phyloP scores from a whole-genome alignment of 2,329 filamentous ascomycete species.

The Colletotrichum gigasporum region DNA sequence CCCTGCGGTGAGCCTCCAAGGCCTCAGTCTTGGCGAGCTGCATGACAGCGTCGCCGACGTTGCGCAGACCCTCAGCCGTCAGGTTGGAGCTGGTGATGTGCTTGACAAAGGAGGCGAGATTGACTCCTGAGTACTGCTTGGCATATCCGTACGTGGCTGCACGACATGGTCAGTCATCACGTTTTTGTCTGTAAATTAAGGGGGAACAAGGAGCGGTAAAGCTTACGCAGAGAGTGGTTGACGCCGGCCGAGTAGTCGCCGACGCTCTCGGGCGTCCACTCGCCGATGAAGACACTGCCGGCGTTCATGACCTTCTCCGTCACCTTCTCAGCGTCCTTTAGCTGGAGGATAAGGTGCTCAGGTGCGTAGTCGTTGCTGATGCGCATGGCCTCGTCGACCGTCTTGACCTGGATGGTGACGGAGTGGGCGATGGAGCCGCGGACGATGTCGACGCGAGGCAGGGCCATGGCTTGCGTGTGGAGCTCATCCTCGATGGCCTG shows the following conservation, averaged over 20 bases:
- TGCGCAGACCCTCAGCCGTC: slow-evolving; percentile 83
- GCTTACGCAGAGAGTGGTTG: slow-evolving; percentile 96
- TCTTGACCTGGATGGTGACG: slow-evolving; percentile 81
- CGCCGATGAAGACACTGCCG: slow-evolving; percentile 93
- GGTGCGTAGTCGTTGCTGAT: slow-evolving; percentile 96
- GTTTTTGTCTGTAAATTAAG: slow-evolving; percentile 31
- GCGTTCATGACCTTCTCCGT: slow-evolving; percentile 89
- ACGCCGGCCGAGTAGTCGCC: slow-evolving; percentile 98
- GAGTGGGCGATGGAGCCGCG: slow-evolving; percentile 91
- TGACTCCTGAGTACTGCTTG: slow-evolving; percentile 98
- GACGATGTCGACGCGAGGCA: slow-evolving; percentile 94
- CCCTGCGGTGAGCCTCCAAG: slow-evolving; percentile 89
- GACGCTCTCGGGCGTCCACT: slow-evolving; percentile 97
- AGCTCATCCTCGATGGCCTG: slow-evolving; percentile 90
- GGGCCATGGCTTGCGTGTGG: slow-evolving; percentile 83
- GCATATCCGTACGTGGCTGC: slow-evolving; percentile 96
- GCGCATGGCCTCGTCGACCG: slow-evolving; percentile 76
- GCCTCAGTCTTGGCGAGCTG: slow-evolving; percentile 93
- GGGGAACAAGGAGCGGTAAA: not conserved
- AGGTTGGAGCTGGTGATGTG: slow-evolving; percentile 96
- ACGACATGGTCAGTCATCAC: slow-evolving; percentile 22
- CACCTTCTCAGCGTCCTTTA: slow-evolving; percentile 77
- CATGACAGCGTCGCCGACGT: slow-evolving; percentile 92
- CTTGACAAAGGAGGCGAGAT: slow-evolving; percentile 94
- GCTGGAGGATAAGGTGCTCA: slow-evolving; percentile 93